Percentiles rank a stretch among this genome's conserved stretches.
These are phyloP conservation scores for Gypsophila paniculata DNA, from an alignment of 179 eudicot genomes.

Conservation along the genomic window DNA sequence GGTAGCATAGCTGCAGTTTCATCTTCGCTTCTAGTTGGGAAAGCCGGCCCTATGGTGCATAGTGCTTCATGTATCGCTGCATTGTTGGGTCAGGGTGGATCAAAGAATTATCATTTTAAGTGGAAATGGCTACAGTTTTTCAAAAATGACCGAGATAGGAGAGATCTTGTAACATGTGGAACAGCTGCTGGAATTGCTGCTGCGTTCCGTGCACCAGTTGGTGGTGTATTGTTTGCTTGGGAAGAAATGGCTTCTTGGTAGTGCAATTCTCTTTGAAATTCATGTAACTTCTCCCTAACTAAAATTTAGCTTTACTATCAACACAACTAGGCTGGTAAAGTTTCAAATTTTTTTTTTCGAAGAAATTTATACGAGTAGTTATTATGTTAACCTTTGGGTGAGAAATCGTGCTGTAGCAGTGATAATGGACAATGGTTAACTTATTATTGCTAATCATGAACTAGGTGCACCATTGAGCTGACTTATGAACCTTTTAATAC, in stretches of 20 bases:
- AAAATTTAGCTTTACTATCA: not conserved
- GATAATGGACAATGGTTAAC: not conserved
- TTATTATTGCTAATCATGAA: not conserved
- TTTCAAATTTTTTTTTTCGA: too few species aligned
- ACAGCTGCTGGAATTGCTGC: conserved; percentile 95
- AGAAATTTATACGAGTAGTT: too few species aligned
- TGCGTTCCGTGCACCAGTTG: conserved; percentile 96
- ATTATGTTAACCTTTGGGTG: not conserved
- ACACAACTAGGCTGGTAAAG: too few species aligned
- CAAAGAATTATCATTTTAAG: conserved; percentile 61
- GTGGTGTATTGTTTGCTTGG: conserved; percentile 87
- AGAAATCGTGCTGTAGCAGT: not conserved
- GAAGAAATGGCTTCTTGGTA: conserved; percentile 99
- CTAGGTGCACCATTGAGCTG: not conserved
- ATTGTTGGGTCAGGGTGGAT: conserved; percentile 74
- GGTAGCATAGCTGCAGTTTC: conserved; percentile 86
- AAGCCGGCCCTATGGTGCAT: conserved; percentile 98
- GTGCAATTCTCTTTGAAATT: not conserved
- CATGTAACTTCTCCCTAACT: not conserved
- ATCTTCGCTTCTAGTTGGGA: conserved; percentile 74
- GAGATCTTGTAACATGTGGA: conserved; percentile 92
- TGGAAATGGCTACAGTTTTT: conserved; percentile 78
- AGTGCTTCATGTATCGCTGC: conserved; percentile 75
- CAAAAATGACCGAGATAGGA: conserved; percentile 76
- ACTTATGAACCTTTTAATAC: not conserved